Conservation (phyloP, 2,329 filamentous ascomycete genomes). For the Nakataea oryzae region DNA sequence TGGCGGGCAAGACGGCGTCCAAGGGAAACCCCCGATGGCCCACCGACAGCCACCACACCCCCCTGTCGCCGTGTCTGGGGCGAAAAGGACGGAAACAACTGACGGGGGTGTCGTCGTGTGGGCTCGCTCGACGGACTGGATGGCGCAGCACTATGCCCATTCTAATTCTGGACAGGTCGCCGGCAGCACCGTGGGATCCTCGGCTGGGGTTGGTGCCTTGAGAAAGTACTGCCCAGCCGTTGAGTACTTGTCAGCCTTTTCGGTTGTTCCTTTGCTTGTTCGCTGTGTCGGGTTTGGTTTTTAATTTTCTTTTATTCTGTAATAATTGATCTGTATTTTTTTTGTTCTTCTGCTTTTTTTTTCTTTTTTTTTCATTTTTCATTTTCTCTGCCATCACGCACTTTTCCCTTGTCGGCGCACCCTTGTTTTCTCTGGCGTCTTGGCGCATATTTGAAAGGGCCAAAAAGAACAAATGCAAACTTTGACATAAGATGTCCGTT, state of each 20-base stretch:
- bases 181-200: slow-evolving; percentile 11
- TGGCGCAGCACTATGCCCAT: slow-evolving; percentile 24
- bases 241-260: slow-evolving; percentile 4
- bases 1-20: slow-evolving; percentile 17
- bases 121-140: slow-evolving; percentile 14
- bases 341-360: neutral
- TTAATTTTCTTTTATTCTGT: neutral
- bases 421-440: neutral
- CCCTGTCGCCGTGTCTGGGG: slow-evolving; percentile 7
- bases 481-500: neutral
- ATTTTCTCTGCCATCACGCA: neutral
- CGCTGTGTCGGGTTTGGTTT: neutral
- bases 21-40: slow-evolving; percentile 8
- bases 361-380: neutral
- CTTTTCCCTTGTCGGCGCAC: neutral
- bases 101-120: slow-evolving; percentile 21
- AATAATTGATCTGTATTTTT: neutral
- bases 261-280: slow-evolving; percentile 2
- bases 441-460: neutral
- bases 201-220: neutral
- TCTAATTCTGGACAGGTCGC: slow-evolving; percentile 24
- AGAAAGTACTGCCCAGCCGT: neutral
- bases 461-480: neutral
- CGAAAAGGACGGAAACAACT: slow-evolving; percentile 27
- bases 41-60: slow-evolving; percentile 3